phyloP scores from a whole-genome alignment of 2,329 filamentous ascomycete genomes.

The Fusarium sp. region DNA sequence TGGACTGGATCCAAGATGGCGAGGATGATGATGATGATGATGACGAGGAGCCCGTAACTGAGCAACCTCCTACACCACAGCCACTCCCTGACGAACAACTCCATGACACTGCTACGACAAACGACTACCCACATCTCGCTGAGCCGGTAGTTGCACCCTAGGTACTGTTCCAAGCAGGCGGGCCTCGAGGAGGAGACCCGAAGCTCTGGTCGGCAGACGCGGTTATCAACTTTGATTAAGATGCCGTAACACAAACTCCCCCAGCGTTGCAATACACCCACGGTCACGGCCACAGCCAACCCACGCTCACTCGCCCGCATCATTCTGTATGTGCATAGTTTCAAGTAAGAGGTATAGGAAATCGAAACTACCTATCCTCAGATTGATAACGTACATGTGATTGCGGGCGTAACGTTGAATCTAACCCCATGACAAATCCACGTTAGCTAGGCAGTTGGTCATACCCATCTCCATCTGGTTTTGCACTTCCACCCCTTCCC shows the following conservation, averaged over 20 bases:
- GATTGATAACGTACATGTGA: conserved; percentile 7
- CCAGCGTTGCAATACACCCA: background rate
- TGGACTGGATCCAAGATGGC: background rate
- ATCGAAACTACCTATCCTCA: conserved; percentile 1
- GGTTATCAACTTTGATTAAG: background rate
- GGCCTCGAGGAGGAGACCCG: background rate
- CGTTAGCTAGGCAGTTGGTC: background rate
- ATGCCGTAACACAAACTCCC: background rate
- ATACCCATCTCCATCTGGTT: background rate
- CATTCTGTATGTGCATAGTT: background rate
- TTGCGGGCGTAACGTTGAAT: conserved; percentile 1
- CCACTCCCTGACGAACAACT: background rate
- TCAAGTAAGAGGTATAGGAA: conserved; percentile 2
- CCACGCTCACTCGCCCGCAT: background rate
- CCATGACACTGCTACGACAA: background rate
- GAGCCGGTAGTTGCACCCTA: background rate
- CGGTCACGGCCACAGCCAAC: background rate
- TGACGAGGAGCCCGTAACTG: background rate
- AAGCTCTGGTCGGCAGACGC: background rate
- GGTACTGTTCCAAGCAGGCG: background rate
- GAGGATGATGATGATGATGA: background rate
- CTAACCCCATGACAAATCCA: background rate
- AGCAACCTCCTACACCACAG: background rate
- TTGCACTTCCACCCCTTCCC: conserved; percentile 13
- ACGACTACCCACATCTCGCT: background rate